Evolutionary conservation across 495 filamentous ascomycete species (phyloP).

Genomic region (Xylaria cubensis): DNA sequence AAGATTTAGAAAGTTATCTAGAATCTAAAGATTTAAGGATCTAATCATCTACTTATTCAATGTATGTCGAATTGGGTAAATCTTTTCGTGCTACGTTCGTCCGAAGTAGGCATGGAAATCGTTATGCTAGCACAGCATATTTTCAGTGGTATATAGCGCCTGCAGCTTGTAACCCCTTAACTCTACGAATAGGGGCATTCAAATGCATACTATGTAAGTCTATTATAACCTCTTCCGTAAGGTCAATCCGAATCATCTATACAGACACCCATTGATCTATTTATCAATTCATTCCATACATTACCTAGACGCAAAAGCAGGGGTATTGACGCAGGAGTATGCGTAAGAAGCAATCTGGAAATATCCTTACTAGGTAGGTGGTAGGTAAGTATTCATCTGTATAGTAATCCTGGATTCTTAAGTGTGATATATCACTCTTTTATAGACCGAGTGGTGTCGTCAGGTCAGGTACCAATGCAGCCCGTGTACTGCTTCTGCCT

Average conservation of each 20-base stretch:
- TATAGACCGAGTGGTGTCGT: background rate
- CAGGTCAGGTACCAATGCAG: constrained; percentile 23
- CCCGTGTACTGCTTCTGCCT: background rate
- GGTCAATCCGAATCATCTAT: background rate
- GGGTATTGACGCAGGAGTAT: background rate
- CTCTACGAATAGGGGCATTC: background rate
- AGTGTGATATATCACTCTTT: constrained; percentile 6
- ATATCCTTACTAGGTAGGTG: background rate
- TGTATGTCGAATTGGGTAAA: background rate
- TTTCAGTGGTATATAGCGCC: background rate
- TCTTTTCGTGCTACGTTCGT: background rate
- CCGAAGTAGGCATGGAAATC: background rate
- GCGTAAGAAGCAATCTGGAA: background rate
- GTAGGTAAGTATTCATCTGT: background rate
- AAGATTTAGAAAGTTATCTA: too few species aligned
- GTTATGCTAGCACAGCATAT: background rate
- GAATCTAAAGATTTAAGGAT: too few species aligned
- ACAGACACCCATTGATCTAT: background rate
- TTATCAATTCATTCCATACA: background rate
- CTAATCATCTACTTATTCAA: background rate
- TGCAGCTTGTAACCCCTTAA: background rate
- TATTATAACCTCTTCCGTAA: background rate
- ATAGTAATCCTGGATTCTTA: background rate
- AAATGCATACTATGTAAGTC: background rate
- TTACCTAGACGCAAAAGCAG: background rate